phyloP scores from a whole-genome alignment of 306 rosid species.

The Begonia masoniana region DNA sequence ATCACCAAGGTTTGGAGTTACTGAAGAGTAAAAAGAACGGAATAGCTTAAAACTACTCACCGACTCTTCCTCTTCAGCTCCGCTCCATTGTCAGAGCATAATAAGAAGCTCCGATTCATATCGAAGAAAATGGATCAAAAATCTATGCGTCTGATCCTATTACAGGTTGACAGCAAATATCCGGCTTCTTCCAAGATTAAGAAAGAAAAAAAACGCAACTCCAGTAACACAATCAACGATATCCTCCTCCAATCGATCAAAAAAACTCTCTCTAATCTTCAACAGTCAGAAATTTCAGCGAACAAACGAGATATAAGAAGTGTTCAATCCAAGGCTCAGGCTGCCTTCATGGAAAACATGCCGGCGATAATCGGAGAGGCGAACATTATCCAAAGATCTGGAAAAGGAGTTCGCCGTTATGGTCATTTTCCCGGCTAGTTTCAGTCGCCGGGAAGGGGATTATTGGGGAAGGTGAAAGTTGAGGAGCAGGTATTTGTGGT shows the following conservation, averaged over 20 bases:
- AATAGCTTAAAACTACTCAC: neutral
- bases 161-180: no score
- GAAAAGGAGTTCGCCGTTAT: conserved; percentile 29
- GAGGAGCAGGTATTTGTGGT: neutral
- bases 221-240: no score
- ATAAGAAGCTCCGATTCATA: conserved; percentile 2
- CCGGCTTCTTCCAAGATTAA: no score
- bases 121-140: conserved; percentile 6
- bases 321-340: conserved; percentile 13
- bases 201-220: no score
- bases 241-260: no score
- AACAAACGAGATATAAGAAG: conserved; percentile 5
- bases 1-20: neutral
- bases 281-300: no score
- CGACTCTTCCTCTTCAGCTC: conserved; percentile 12
- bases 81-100: conserved; percentile 21
- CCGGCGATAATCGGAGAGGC: conserved; percentile 65
- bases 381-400: conserved; percentile 26
- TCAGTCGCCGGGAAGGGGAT: neutral
- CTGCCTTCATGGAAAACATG: conserved; percentile 66
- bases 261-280: no score
- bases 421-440: conserved; percentile 47
- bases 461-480: conserved; percentile 7
- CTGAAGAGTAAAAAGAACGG: neutral
- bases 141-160: neutral